Percentiles rank a stretch among this genome's conserved stretches.
Conservation (phyloP, 257 asterid species). For the Nicotiana otophora region DNA sequence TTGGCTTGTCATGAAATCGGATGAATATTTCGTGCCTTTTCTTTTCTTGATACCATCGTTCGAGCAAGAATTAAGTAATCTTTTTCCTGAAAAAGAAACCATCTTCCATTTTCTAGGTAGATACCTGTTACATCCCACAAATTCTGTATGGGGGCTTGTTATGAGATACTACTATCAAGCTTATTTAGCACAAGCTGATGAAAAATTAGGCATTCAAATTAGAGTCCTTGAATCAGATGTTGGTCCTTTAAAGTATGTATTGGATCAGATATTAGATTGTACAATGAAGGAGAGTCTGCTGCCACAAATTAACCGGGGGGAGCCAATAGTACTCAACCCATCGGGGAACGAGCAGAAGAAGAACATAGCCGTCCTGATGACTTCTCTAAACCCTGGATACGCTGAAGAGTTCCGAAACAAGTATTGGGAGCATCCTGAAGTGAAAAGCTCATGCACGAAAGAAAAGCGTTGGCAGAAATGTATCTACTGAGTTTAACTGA, state of each 20-base stretch:
- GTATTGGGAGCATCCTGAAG: slow-evolving; percentile 59
- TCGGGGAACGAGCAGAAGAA: slow-evolving; percentile 19
- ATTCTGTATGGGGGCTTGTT: slow-evolving; percentile 62
- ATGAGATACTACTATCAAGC: slow-evolving; percentile 54
- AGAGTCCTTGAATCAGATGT: slow-evolving; percentile 32
- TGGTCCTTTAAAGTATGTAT: slow-evolving; percentile 34
- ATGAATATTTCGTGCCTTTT: slow-evolving; percentile 61
- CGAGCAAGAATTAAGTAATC: slow-evolving; percentile 40
- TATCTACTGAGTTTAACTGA: slow-evolving; percentile 62
- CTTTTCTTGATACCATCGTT: slow-evolving; percentile 60
- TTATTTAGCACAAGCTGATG: slow-evolving; percentile 48
- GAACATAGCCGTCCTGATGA: slow-evolving; percentile 35
- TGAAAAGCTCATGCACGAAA: slow-evolving; percentile 37
- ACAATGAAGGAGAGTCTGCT: slow-evolving; percentile 39
- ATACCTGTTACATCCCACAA: slow-evolving; percentile 72
- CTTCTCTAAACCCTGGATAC: slow-evolving; percentile 53
- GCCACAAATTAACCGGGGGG: slow-evolving; percentile 29
- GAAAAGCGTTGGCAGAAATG: slow-evolving; percentile 66
- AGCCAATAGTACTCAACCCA: background rate
- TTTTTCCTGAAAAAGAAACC: slow-evolving; percentile 58
- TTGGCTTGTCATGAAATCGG: slow-evolving; percentile 53
- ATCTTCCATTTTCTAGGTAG: slow-evolving; percentile 71
- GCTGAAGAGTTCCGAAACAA: slow-evolving; percentile 42
- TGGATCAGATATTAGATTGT: slow-evolving; percentile 57
- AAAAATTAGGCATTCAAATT: slow-evolving; percentile 58